Evolutionary conservation across 441 rosid genomes (phyloP).

Genomic region (Metrosideros polymorpha): DNA sequence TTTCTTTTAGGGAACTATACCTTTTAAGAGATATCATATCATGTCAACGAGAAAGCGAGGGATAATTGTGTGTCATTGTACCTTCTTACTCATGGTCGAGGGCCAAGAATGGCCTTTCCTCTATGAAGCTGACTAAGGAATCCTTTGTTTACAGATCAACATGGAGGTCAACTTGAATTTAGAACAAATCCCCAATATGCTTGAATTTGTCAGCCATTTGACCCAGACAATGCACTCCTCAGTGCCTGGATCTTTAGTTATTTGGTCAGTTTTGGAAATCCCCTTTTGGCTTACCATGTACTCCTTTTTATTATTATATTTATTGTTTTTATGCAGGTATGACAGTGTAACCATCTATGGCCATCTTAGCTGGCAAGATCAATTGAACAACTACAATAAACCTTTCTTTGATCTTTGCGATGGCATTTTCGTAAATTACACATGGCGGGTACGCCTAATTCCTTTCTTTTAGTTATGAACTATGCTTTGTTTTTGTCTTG

Average conservation of each 20-base stretch:
- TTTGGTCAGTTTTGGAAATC: constrained; percentile 41
- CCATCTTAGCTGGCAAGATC: constrained; percentile 59
- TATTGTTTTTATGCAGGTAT: constrained; percentile 40
- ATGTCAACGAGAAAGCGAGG: neutral
- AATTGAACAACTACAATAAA: constrained; percentile 55
- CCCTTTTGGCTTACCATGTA: neutral
- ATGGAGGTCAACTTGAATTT: constrained; percentile 46
- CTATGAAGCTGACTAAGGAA: constrained; percentile 4
- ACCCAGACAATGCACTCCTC: constrained; percentile 56
- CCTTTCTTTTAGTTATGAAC: neutral
- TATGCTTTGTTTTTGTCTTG: neutral
- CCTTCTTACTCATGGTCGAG: neutral
- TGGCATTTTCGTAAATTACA: constrained; percentile 72
- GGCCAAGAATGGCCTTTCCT: neutral
- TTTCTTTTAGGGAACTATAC: neutral
- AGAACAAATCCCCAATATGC: constrained; percentile 42
- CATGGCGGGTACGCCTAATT: constrained; percentile 50
- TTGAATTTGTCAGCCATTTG: constrained; percentile 59
- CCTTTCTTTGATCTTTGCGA: constrained; percentile 78
- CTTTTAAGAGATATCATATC: neutral
- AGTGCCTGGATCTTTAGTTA: constrained; percentile 61
- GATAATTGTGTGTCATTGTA: neutral
- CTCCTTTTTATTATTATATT: neutral
- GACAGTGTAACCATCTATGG: constrained; percentile 65
- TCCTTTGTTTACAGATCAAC: constrained; percentile 46